Conservation (phyloP, 495 filamentous ascomycete species). For the Podospora pseudoanserina region DNA sequence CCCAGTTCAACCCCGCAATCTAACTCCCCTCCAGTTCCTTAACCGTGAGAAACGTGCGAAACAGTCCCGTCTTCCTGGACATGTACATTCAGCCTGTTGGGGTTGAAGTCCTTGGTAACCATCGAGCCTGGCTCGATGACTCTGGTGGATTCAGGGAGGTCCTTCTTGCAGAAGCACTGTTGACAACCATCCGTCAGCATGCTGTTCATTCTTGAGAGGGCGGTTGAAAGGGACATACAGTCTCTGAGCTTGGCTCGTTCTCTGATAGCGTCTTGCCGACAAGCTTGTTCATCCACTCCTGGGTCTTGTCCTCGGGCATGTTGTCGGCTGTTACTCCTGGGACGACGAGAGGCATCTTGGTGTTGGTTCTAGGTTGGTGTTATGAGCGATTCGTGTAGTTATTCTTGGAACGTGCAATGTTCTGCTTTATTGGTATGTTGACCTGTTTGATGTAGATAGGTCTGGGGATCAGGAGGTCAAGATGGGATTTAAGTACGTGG, state of each 20-base stretch:
- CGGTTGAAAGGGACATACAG: constrained; percentile 29
- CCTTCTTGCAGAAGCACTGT: constrained; percentile 71
- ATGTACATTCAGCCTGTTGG: constrained; percentile 66
- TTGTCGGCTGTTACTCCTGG: constrained; percentile 63
- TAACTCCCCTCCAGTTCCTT: constrained; percentile 14
- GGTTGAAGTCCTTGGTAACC: constrained; percentile 59
- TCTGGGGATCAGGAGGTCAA: neutral
- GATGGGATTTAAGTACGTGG: neutral
- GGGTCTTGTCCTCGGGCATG: constrained; percentile 49
- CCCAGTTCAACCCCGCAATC: neutral
- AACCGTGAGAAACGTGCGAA: constrained; percentile 61
- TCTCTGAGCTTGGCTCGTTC: constrained; percentile 36
- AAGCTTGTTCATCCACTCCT: constrained; percentile 69
- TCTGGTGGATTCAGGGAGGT: constrained; percentile 65
- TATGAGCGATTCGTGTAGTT: neutral
- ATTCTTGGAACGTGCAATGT: neutral
- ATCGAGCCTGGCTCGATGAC: constrained; percentile 62
- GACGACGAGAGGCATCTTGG: constrained; percentile 78
- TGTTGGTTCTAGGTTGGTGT: constrained; percentile 3
- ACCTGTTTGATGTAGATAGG: neutral
- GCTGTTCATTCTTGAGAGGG: neutral
- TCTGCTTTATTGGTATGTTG: neutral
- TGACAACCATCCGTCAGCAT: constrained; percentile 3
- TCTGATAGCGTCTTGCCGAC: constrained; percentile 65
- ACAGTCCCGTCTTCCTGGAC: constrained; percentile 69